phyloP scores from a whole-genome alignment of 2,329 filamentous ascomycete species.

The Periconia sp. region DNA sequence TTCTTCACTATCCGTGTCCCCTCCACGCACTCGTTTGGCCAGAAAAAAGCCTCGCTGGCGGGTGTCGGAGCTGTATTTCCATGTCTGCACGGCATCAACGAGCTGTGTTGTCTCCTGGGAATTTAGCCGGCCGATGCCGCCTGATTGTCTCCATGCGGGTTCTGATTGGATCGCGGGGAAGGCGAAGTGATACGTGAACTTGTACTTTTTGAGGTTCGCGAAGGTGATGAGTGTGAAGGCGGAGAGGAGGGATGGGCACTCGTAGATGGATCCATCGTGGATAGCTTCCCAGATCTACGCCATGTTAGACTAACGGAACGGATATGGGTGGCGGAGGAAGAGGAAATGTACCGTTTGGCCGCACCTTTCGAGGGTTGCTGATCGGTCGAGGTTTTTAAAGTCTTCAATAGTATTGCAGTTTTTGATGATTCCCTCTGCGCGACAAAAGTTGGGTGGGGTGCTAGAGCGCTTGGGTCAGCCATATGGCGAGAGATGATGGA shows the following conservation, averaged over 20 bases:
- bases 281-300: constrained; percentile 95
- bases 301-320: constrained; percentile 22
- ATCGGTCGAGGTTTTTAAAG: constrained; percentile 82
- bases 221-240: constrained; percentile 90
- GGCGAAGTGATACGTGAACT: constrained; percentile 97
- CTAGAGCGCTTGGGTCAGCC: constrained; percentile 16
- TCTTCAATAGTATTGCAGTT: constrained; percentile 97
- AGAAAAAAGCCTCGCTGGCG: constrained; percentile 94
- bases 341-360: constrained; percentile 67
- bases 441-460: constrained; percentile 57
- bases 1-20: constrained; percentile 24
- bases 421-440: constrained; percentile 90
- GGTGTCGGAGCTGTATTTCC: constrained; percentile 78
- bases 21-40: constrained; percentile 69
- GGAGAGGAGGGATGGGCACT: constrained; percentile 84
- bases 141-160: constrained; percentile 68
- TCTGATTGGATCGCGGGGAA: constrained; percentile 92
- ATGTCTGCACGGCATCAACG: constrained; percentile 82
- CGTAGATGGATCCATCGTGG: constrained; percentile 93
- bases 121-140: constrained; percentile 53
- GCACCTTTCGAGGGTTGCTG: constrained; percentile 73
- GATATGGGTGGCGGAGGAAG: constrained; percentile 15
- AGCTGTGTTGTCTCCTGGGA: constrained; percentile 73
- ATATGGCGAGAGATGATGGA: not conserved
- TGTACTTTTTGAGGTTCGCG: constrained; percentile 96